phyloP scores from a whole-genome alignment of 139 green algal species.

The Raphidocelis subcapitata region DNA sequence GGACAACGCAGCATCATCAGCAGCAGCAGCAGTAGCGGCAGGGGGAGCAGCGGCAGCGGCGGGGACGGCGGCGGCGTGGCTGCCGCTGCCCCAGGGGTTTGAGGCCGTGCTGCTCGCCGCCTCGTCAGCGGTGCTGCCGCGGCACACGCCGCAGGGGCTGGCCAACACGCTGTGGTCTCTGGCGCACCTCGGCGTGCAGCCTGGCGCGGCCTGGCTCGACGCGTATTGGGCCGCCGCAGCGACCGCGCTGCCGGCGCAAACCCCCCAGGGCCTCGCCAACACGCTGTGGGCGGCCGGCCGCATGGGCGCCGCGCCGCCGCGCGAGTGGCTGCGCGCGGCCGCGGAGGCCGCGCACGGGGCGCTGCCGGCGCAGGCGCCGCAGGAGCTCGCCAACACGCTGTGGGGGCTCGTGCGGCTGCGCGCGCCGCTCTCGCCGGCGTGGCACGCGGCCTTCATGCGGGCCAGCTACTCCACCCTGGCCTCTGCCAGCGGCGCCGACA shows the following conservation, averaged over 20 bases:
- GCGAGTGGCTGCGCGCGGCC: background rate
- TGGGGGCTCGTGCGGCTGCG: slow-evolving; percentile 22
- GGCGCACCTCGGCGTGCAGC: background rate
- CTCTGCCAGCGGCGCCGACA: background rate
- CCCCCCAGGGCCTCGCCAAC: slow-evolving; percentile 10
- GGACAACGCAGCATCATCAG: background rate
- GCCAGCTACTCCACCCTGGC: background rate
- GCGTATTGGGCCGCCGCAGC: background rate
- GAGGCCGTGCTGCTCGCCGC: no score
- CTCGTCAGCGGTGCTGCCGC: background rate
- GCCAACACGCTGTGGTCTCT: background rate
- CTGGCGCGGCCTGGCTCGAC: background rate
- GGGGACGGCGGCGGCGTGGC: no score
- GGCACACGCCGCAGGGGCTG: slow-evolving; percentile 2
- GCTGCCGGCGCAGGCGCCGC: background rate
- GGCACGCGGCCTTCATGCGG: slow-evolving; percentile 8
- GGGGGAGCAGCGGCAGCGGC: no score
- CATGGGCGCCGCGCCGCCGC: background rate
- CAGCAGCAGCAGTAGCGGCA: background rate
- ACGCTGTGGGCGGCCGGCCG: background rate
- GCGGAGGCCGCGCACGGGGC: background rate
- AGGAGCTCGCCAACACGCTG: slow-evolving; percentile 12
- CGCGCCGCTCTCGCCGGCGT: background rate
- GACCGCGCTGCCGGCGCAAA: background rate
- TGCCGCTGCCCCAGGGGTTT: background rate